A percentile compares a stretch with the other conserved stretches of the same genome.
phyloP scores from a whole-genome alignment of 2,329 filamentous ascomycete species.

The Xylaria sp. region DNA sequence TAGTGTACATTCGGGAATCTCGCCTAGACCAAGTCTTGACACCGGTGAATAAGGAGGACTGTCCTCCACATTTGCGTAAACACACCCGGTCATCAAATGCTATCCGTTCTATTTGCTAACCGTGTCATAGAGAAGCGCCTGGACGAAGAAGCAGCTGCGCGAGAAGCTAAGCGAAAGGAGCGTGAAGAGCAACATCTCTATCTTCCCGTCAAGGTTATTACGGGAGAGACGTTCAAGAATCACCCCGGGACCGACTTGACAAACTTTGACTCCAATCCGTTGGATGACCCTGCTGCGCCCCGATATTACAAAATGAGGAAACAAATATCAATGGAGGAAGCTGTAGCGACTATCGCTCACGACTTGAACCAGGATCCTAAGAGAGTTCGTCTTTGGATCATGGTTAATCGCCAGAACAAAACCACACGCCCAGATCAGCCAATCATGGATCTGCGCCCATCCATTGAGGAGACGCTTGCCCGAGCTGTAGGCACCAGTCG shows the following conservation, averaged over 20 bases:
- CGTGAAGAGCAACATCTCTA: slow-evolving; percentile 95
- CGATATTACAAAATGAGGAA: slow-evolving; percentile 78
- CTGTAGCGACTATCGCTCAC: slow-evolving; percentile 75
- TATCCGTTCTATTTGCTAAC: slow-evolving; percentile 26
- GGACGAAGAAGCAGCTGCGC: slow-evolving; percentile 81
- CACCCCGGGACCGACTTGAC: slow-evolving; percentile 89
- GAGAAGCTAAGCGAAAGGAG: slow-evolving; percentile 84
- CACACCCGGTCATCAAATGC: slow-evolving; percentile 45
- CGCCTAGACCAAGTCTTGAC: slow-evolving; percentile 85
- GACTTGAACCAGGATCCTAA: slow-evolving; percentile 76
- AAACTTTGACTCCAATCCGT: slow-evolving; percentile 69
- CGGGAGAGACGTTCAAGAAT: slow-evolving; percentile 80
- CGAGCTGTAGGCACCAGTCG: slow-evolving; percentile 65
- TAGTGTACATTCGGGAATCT: slow-evolving; percentile 94
- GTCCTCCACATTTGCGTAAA: slow-evolving; percentile 83
- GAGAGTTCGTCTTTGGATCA: slow-evolving; percentile 87
- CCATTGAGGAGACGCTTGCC: slow-evolving; percentile 74
- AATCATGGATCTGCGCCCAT: slow-evolving; percentile 80
- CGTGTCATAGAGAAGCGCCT: slow-evolving; percentile 71
- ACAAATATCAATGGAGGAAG: slow-evolving; percentile 79
- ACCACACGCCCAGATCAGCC: slow-evolving; percentile 91
- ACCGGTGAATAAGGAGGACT: slow-evolving; percentile 79
- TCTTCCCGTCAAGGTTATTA: slow-evolving; percentile 84
- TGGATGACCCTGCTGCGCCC: slow-evolving; percentile 73
- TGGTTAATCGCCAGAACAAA: slow-evolving; percentile 99